Base-by-base conservation (phyloP, 2,329 filamentous ascomycete genomes). In the Monilinia fructigena region DNA sequence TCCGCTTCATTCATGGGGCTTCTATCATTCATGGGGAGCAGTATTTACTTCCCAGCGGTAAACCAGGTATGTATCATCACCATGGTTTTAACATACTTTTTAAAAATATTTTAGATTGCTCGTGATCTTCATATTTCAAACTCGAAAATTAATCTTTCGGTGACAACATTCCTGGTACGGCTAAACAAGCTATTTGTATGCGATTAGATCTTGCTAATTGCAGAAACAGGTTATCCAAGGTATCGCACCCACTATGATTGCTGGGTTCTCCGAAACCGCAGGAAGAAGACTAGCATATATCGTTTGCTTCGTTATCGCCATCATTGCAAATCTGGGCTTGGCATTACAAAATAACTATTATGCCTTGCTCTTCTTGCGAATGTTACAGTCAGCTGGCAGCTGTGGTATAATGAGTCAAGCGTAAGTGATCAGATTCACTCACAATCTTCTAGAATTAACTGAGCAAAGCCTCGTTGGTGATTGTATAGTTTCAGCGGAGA, bases 401-500 rank as follows among this genome's bases (percentile, higher is more conserved):
- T 84, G 82, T 67, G 83, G 82, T 0, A 88, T 86, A 0, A 78
- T 89, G 1, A 82, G 87, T 0, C 78, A 91, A 3, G 80, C 80
- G 0, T 80, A 79, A 28, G 79, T 40, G 88, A 45, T 16, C 83
- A 0, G 83, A 90, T 0, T 81, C 90, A 1, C 85, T 85, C 0
- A 89, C 91, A 72, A 78, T 89, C 7, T 8, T 79, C 84, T 18
- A 88, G 86, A 0, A 45, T 45, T 45, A 45, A 45, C 40, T 45
- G 40, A 45, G 40, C 12, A 45, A 45, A 88, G 83, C 0, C 83
- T 90, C 0, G 82, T 90, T 1, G 85, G 85, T 0, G 89, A 91
- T 73, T 78, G 89, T 7, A 79, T 84, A 18, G 88, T 86, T 0
- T 83, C 83, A 2, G 82, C 83, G 0, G 87, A 91, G 72, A 79